Percentiles rank a stretch among this genome's conserved stretches.
Conservation (phyloP, 2,329 filamentous ascomycete genomes). For the Pseudopyrenochaeta lycopersici region DNA sequence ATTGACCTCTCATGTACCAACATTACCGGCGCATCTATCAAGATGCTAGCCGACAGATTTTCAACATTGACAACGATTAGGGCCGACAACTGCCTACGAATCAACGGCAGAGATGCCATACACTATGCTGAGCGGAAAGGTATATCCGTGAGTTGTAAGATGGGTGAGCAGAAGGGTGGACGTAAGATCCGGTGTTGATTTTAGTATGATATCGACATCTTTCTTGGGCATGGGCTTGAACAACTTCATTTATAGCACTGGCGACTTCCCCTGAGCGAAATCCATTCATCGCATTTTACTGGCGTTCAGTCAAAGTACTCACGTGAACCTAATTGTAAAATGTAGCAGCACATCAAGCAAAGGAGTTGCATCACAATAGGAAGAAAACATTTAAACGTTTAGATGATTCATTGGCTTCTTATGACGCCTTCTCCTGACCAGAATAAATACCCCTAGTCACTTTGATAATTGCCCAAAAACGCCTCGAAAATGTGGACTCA, state of each 20-base stretch:
- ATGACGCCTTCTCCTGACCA: background rate
- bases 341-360: no score
- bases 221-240: no score
- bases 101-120: conserved; percentile 51
- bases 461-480: background rate
- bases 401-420: conserved; percentile 1
- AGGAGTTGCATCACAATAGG: background rate
- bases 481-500: conserved; percentile 16
- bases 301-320: no score
- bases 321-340: no score
- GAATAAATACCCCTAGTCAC: background rate
- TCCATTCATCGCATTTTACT: no score
- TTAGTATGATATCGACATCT: no score
- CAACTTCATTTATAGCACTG: background rate
- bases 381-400: background rate
- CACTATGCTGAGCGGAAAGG: conserved; percentile 51
- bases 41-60: conserved; percentile 43
- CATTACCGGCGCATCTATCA: conserved; percentile 54
- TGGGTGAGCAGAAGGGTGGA: conserved; percentile 27
- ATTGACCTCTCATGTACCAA: conserved; percentile 49
- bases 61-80: conserved; percentile 38
- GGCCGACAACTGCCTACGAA: conserved; percentile 45
- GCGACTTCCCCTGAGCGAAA: background rate
- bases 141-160: conserved; percentile 26
- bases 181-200: conserved; percentile 20